Evolutionary conservation across 148 eudicot genomes (phyloP), one percentile per base, ranked within the genome.

Genomic region (Cornus controversa): DNA sequence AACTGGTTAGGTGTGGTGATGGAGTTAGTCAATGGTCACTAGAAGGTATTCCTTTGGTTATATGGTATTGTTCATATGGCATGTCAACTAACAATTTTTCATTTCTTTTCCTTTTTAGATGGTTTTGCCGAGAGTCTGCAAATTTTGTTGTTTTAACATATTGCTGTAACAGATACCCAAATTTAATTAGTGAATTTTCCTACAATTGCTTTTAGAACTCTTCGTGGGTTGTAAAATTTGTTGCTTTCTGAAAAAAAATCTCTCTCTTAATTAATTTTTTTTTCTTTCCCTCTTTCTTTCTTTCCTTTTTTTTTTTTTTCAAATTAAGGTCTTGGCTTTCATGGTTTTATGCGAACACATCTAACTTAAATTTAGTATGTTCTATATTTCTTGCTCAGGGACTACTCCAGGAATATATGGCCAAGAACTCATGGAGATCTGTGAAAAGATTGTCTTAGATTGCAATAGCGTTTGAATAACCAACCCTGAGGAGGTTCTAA

Each of bases 1-100:
- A 88, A 87, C 66, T 94, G 97, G 96, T 74, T 92, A 71, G 97
- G 97, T 69, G 96, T 94, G 85, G 98, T 67, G 93, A 88, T 86
- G 95, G 97, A 81, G 94, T 91, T 70, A 83, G 89, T 71, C 87
- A 84, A 78, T 94, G 98, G 98, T 88, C 97, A 63, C 80, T 88
- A n/a, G 86, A 87, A 90, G 98, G 98, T 94, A 81, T 72, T 31
- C 28, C 22, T 79, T 60, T 66, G 60, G 8, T 20, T 25, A 50
- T 72, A 16, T 74, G 34, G 64, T 7, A 8, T 22, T n/a, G 0
- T 22, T 60, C 10, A 18, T 60, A 60, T 5, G 5, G 8, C 64
- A 2, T 36, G 15, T 66, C 62, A 37, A 40, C 70, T 22, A 65
- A 26, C 4, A 10, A 40, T 40, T 45, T 64, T 40, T 45, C 25